Evolutionary conservation across 2,329 filamentous ascomycete genomes (phyloP).

Genomic region (Didymella arachidicola): DNA sequence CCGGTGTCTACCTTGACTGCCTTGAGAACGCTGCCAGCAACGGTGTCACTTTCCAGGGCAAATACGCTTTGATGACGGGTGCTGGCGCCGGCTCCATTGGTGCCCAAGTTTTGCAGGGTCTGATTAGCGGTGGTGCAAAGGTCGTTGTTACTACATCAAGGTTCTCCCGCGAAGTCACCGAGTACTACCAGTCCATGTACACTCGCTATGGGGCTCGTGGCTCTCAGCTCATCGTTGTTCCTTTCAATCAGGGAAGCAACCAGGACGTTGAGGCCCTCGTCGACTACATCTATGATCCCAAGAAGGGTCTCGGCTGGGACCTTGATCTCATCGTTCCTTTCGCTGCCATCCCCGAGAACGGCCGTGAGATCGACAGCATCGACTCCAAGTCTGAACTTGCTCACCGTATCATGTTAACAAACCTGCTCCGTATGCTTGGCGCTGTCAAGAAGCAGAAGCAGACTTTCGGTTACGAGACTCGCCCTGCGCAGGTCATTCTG

Average conservation of each 20-base stretch:
- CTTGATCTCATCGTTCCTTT: constrained; percentile 96
- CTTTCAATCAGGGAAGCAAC: constrained; percentile 99
- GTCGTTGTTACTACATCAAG: constrained; percentile 96
- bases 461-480: constrained; percentile 87
- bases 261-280: constrained; percentile 95
- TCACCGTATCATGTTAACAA: constrained; percentile 98
- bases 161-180: constrained; percentile 95
- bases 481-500: constrained; percentile 94
- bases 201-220: constrained; percentile 90
- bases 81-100: constrained; percentile 97
- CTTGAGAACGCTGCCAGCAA: constrained; percentile 86
- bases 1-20: constrained; percentile 88
- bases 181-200: constrained; percentile 99
- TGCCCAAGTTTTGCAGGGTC: constrained; percentile 92
- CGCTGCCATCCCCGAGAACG: constrained; percentile 96
- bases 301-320: constrained; percentile 98
- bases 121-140: constrained; percentile 96
- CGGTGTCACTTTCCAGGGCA: constrained; percentile 91
- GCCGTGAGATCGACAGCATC: constrained; percentile 94
- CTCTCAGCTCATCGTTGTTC: constrained; percentile 95
- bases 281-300: constrained; percentile 95
- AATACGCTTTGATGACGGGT: constrained; percentile 97
- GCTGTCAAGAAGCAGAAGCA: constrained; percentile 91
- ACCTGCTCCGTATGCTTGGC: constrained; percentile 89
- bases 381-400: constrained; percentile 98